Evolutionary conservation across 2,329 filamentous ascomycete genomes (phyloP).

Genomic region (Fusarium penzigii): DNA sequence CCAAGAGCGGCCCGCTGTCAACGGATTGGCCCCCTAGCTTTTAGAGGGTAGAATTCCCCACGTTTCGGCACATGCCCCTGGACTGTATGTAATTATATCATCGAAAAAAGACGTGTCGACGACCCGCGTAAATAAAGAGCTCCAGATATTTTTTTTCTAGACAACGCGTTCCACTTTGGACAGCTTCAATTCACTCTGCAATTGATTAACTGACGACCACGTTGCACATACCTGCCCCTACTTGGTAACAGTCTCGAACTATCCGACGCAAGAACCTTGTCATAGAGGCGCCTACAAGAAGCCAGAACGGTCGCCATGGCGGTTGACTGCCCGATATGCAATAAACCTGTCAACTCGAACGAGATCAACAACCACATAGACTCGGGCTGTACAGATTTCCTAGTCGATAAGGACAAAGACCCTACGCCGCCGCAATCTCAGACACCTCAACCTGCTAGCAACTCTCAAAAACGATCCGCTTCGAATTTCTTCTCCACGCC

Average conservation of each 20-base stretch:
- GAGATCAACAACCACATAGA: slow-evolving; percentile 93
- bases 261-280: not conserved
- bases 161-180: slow-evolving; percentile 3
- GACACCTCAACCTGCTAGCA: slow-evolving; percentile 35
- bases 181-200: not conserved
- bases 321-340: slow-evolving; percentile 82
- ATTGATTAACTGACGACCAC: slow-evolving; percentile 1
- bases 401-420: slow-evolving; percentile 54
- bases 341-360: slow-evolving; percentile 66
- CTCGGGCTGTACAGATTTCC: slow-evolving; percentile 70
- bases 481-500: slow-evolving; percentile 65
- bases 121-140: slow-evolving; percentile 1
- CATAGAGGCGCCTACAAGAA: not conserved
- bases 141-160: slow-evolving; percentile 4
- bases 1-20: not conserved
- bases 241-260: too few relatives aligned
- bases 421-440: slow-evolving; percentile 33
- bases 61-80: not conserved
- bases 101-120: not conserved
- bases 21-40: not conserved
- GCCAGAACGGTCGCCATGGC: slow-evolving; percentile 29
- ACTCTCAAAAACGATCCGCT: slow-evolving; percentile 55
- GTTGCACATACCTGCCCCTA: not conserved
- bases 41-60: not conserved
- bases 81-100: not conserved